These are phyloP conservation scores for Pythium oligandrum DNA, from an alignment of 352 stramenopile genomes.

Conservation along the genomic window DNA sequence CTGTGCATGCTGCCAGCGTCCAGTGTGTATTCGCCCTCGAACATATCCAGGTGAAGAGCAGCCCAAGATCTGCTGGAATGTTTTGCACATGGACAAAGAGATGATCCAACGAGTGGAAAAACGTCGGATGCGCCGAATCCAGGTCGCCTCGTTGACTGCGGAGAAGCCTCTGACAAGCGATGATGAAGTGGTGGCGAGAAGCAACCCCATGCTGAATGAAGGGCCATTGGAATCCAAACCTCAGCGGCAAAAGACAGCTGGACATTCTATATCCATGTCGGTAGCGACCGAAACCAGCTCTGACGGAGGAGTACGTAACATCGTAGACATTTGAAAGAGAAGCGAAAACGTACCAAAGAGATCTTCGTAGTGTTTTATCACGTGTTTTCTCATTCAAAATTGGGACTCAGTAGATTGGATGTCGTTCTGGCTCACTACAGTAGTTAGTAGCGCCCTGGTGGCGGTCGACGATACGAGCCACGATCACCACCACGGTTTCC, in stretches of 20 bases:
- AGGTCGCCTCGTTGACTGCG: conserved; percentile 9
- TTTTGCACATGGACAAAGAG: conserved; percentile 72
- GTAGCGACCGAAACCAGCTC: too few relatives aligned
- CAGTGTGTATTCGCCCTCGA: conserved; percentile 66
- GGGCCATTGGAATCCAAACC: too few relatives aligned
- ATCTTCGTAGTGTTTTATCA: too few relatives aligned
- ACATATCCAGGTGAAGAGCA: conserved; percentile 63
- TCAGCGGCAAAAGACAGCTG: too few relatives aligned
- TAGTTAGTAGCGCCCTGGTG: too few relatives aligned
- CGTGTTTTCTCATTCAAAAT: too few relatives aligned
- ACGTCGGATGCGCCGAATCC: conserved; percentile 53
- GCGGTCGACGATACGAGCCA: neutral
- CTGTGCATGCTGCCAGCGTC: conserved; percentile 60
- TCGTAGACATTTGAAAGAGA: too few relatives aligned
- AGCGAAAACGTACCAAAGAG: too few relatives aligned
- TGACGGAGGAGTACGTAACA: too few relatives aligned
- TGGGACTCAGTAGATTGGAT: too few relatives aligned
- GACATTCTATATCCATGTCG: too few relatives aligned
- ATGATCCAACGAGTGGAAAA: conserved; percentile 73
- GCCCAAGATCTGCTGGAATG: conserved; percentile 78
- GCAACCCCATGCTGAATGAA: neutral
- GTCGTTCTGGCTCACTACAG: too few relatives aligned
- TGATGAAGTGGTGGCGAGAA: conserved; percentile 5
- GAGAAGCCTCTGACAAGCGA: conserved; percentile 4
- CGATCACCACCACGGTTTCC: conserved; percentile 11